Evolutionary conservation across 345 rosid genomes (phyloP), one percentile per base, ranked within the genome.

Genomic region (Clausena lansium): DNA sequence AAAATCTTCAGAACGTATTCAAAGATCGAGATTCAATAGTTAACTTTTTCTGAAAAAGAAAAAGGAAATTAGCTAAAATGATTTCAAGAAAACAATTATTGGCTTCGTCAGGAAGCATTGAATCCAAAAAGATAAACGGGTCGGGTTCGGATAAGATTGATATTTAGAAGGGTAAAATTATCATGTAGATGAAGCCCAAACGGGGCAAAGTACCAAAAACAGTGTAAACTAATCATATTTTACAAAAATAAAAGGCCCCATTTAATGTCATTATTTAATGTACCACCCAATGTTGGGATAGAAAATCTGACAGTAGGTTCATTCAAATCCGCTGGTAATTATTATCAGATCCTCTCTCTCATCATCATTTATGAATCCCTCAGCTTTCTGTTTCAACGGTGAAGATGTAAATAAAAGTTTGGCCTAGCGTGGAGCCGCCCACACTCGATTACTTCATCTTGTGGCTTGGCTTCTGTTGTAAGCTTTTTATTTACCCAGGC

Each of bases 211-310:
- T 50, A 13, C 30, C 76, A 38, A 45, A 79, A 76, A 76, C 69
- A 68, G 71, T 74, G 25, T 0, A 9, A 70, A 30, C 11, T 38
- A 67, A 73, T 68, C 57, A 65, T 62, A 52, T 67, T 35, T 14
- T 13, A 7, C 59, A 41, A 4, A 33, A 38, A 9, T 10, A 58
- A 59, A 50, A 19, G 52, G 60, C 1, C 76, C 67, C 78, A 79
- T 77, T 83, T n/a, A 79, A 77, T 71, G 73, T 11, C 25, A 65
- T 39, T 81, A 80, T 82, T 86, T 62, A 86, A 67, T 82, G 79
- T 36, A 70, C 67, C 76, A 68, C 67, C 84, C 77, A 63, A 79
- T 30, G n/a, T 65, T 75, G 73, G 74, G 77, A 78, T 77, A 67
- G 32, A 55, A 78, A 60, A 70, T 78, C 84, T 80, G 85, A 80